Evolutionary conservation across 768 basidiomycete species (phyloP).

Genomic region (Amanita pallidorosea): DNA sequence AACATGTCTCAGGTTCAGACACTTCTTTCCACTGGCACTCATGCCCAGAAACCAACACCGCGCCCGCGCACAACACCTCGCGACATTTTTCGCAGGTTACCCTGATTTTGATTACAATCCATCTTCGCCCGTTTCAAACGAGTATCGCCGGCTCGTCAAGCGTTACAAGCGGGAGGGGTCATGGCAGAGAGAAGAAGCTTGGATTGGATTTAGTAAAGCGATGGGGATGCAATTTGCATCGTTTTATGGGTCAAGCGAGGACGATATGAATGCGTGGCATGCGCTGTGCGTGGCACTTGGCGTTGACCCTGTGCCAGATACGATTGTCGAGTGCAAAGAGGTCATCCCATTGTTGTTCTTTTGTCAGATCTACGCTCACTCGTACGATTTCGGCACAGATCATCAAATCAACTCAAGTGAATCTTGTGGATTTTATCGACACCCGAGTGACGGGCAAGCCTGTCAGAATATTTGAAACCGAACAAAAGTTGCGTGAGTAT

Average conservation of each 20-base stretch:
- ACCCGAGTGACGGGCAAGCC: background rate
- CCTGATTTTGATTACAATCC: background rate
- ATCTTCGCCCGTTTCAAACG: background rate
- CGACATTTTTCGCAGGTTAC: background rate
- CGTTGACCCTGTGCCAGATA: background rate
- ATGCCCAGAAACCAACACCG: too few species aligned
- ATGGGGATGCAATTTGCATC: background rate
- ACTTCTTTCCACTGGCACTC: too few species aligned
- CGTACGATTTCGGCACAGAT: background rate
- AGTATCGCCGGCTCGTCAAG: background rate
- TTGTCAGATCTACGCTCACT: background rate
- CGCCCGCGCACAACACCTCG: background rate
- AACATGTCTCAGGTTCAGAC: too few species aligned
- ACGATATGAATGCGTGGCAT: background rate
- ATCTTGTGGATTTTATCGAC: conserved; percentile 3
- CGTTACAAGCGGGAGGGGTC: background rate
- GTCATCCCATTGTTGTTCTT: background rate
- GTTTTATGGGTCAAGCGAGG: background rate
- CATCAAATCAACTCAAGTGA: conserved; percentile 4
- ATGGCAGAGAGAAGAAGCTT: background rate
- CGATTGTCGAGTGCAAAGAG: background rate
- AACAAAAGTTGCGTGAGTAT: background rate
- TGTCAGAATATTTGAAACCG: background rate
- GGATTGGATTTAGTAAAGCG: background rate
- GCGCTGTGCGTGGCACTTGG: background rate